Base-by-base conservation (phyloP, 2,329 filamentous ascomycete species). In the Epichloe gansuensis region DNA sequence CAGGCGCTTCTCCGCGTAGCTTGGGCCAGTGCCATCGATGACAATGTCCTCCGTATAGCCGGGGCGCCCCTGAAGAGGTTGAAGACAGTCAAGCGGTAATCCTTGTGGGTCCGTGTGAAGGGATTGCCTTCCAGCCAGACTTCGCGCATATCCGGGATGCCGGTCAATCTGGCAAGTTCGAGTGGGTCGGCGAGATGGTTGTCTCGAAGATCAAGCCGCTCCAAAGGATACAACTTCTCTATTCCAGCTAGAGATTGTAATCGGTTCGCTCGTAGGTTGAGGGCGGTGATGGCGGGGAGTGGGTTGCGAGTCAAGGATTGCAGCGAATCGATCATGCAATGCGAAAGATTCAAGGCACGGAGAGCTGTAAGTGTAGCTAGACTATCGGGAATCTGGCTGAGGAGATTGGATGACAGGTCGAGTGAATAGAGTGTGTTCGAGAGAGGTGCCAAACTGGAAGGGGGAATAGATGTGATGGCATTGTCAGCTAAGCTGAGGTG, bases 241-340 rank as follows among this genome's bases (percentile, higher is more conserved):
- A 97, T 82, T 2, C 93, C 93, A 34, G 89, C 89, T 54, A 98
- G 79, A 2, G 90, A 95, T 54, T 82, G 79, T 54, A 98, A 77
- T 46, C 91, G 83, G 66, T 98, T 98, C 48, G 82, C 88, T 53
- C 91, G 84, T 52, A 98, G 78, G 63, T 97, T 97, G 53, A 98
- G 75, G 1, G 91, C 91, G 1, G 88, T 94, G 57, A 98, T 95
- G 21, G 93, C 91, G 31, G 93, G 91, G 5, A 98, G 76, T 12
- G 93, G 89, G 62, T 86, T 93, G 57, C 86, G 83, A 2, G 83
- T 83, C 43, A 98, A 75, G 2, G 91, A 95, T 62, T 94, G 87
- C 52, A 98, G 75, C 15, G 90, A 93, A 60, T 91, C 88, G 57
- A 98, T 97, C 91, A 97, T 96, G 75, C 91, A 97, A 62, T 95